Percentiles rank a stretch among this genome's conserved stretches.
phyloP scores from a whole-genome alignment of 1,139 yeast genomes.

The Pichia sp. region DNA sequence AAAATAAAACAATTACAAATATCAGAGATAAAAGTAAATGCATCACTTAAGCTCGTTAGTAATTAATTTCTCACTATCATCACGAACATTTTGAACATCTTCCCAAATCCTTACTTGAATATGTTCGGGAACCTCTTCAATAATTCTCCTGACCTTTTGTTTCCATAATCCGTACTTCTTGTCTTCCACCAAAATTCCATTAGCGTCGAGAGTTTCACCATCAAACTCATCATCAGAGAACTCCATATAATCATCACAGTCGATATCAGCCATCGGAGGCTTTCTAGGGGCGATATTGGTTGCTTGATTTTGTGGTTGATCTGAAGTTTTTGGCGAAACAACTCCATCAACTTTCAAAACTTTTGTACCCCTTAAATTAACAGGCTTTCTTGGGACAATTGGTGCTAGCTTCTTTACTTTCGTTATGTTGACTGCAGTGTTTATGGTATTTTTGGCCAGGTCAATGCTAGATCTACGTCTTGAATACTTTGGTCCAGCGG shows the following conservation, averaged over 20 bases:
- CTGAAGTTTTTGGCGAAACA: neutral
- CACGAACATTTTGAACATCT: constrained; percentile 27
- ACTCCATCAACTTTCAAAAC: neutral
- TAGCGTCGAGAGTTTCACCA: constrained; percentile 9
- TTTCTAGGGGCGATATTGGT: neutral
- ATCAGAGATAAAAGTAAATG: neutral
- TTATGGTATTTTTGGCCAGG: constrained; percentile 6
- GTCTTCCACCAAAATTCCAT: constrained; percentile 30
- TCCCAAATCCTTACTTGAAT: constrained; percentile 33
- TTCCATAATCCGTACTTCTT: constrained; percentile 48
- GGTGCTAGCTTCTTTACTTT: constrained; percentile 19
- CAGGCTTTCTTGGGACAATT: constrained; percentile 31
- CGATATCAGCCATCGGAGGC: neutral
- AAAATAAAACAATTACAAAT: neutral
- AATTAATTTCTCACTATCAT: constrained; percentile 23
- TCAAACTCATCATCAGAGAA: constrained; percentile 19
- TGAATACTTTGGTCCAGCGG: neutral
- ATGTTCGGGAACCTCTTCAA: constrained; percentile 37
- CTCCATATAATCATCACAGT: constrained; percentile 27
- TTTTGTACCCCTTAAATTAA: constrained; percentile 10
- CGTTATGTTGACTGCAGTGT: constrained; percentile 1
- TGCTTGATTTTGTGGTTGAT: neutral
- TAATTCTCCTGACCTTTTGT: constrained; percentile 38
- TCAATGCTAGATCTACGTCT: constrained; percentile 19
- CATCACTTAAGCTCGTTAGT: constrained; percentile 4